A percentile compares a stretch with the other conserved stretches of the same genome.
Conservation (phyloP, 2,329 filamentous ascomycete genomes). For the Dactylellina cionopaga region DNA sequence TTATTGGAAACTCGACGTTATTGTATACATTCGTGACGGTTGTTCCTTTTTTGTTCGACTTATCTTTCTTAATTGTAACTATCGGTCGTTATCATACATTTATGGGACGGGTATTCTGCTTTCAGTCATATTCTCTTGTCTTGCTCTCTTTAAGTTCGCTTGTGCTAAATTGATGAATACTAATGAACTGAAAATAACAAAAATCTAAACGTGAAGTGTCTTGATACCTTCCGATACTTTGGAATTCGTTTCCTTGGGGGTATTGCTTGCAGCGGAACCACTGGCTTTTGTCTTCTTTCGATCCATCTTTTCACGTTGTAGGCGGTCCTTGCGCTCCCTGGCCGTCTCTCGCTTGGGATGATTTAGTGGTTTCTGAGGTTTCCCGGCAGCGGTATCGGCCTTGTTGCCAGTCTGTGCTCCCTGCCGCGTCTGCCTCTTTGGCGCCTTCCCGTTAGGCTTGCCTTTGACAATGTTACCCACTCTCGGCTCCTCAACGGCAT, state of each 20-base stretch:
- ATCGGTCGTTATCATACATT: too few species aligned
- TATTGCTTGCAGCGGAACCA: background rate
- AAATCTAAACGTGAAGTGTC: constrained; percentile 39
- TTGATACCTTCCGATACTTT: constrained; percentile 29
- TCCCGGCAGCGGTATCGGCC: background rate
- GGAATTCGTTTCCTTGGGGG: background rate
- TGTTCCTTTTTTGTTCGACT: too few species aligned
- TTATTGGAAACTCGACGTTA: too few species aligned
- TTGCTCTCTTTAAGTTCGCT: too few species aligned
- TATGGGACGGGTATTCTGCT: too few species aligned
- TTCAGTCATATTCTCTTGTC: too few species aligned
- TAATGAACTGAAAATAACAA: background rate
- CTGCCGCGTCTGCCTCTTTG: background rate
- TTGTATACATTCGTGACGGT: background rate
- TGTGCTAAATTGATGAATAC: background rate
- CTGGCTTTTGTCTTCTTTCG: constrained; percentile 29
- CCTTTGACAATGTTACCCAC: constrained; percentile 4
- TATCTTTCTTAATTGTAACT: too few species aligned
- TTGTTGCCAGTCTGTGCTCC: background rate
- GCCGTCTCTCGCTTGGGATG: constrained; percentile 34
- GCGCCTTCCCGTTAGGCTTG: background rate
- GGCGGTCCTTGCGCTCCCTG: constrained; percentile 41
- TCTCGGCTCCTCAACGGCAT: background rate
- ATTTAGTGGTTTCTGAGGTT: background rate
- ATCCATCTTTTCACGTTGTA: constrained; percentile 40